Evolutionary conservation across 495 filamentous ascomycete species (phyloP), one percentile per base, ranked within the genome.

Genomic region (Hypoxylon subgilvum): DNA sequence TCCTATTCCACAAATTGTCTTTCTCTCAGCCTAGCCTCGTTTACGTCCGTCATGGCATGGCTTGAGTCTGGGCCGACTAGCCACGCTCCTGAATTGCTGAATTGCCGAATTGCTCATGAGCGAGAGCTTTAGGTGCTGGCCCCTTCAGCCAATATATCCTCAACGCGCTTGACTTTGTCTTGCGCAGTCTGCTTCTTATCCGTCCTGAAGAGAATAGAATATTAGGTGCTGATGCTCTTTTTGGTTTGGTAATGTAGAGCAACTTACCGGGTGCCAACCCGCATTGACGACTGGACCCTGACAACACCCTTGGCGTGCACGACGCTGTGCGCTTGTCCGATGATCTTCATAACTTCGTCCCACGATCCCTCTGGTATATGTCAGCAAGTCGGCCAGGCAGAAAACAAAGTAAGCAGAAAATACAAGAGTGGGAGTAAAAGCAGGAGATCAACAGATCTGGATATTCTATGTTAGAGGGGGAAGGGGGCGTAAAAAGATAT

Each of bases 271-370:
- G 88, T 88, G 4, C 94, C 94, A 39, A 88, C 84, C 2, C 93
- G 80, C 72, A 97, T 96, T 72, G 94, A 91, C 32, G 84, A 88
- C 76, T 98, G 94, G 22, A 97, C 87, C 18, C 94, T 73, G 47
- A 91, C 79, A 42, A 91, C 83, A 21, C 93, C 94, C 43, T 85
- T 85, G 61, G 86, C 75, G 68, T 97, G 94, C 22, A 98, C 81
- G 35, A 94, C 74, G 3, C 80, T 82, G 75, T 98, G 94, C 12
- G 90, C 91, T 73, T 96, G 91, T 4, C 94, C 94, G 70, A 98
- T 92, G 12, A 95, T 81, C 49, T 75, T 80, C 82, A 94, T 91
- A 25, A 96, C 92, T 34, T 88, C 82, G 57, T 95, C 90, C 93
- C 93, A 97, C 19, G 86, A 80, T 12, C 94, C 93, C 72, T 97